Conservation (phyloP, 129 eudicot species). For the Smallanthus sonchifolius region DNA sequence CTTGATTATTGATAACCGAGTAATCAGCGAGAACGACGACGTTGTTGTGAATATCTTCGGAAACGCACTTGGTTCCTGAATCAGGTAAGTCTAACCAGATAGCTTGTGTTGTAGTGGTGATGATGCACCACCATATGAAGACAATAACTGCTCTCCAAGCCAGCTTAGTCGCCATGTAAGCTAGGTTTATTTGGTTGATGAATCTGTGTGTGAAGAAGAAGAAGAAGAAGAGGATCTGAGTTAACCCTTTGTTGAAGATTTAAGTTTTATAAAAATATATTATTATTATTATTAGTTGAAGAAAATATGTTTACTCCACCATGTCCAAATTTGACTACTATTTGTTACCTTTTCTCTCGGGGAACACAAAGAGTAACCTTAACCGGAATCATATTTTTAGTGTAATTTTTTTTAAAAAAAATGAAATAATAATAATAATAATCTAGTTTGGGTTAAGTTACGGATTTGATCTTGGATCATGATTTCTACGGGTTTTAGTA, state of each 20-base stretch:
- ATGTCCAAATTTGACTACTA: neutral
- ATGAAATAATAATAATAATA: too few species aligned
- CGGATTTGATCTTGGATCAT: too few species aligned
- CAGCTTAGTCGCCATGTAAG: slow-evolving; percentile 7
- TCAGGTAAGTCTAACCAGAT: slow-evolving; percentile 50
- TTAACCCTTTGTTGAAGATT: neutral
- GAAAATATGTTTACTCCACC: neutral
- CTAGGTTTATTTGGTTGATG: neutral
- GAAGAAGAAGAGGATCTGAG: slow-evolving; percentile 10
- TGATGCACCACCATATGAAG: slow-evolving; percentile 6
- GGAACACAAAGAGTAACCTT: neutral
- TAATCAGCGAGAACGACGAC: slow-evolving; percentile 60
- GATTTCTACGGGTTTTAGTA: too few species aligned
- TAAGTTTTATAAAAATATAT: neutral
- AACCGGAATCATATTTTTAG: neutral
- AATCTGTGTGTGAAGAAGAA: neutral
- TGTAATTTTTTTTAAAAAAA: neutral
- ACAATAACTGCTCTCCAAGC: slow-evolving; percentile 11
- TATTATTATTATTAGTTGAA: neutral
- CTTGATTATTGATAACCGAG: slow-evolving; percentile 31
- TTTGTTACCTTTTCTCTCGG: neutral
- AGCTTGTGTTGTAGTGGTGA: slow-evolving; percentile 16
- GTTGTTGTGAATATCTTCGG: slow-evolving; percentile 59
- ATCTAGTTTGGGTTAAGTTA: too few species aligned
- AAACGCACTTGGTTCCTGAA: slow-evolving; percentile 64